phyloP scores from a whole-genome alignment of 148 eudicot genomes.

The Rhododendron williamsianum region DNA sequence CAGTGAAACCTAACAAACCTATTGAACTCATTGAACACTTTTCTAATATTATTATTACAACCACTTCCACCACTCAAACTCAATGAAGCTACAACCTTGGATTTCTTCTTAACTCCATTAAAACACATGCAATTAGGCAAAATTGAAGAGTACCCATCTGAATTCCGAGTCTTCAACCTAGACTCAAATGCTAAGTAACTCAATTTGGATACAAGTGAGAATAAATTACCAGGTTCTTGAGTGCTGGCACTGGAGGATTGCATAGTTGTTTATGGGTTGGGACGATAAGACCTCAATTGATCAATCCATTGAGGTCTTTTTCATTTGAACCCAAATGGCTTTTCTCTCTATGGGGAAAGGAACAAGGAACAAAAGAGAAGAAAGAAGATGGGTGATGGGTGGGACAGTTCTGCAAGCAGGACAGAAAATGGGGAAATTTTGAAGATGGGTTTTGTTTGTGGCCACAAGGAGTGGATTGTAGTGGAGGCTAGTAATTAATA shows the following conservation, averaged over 20 bases:
- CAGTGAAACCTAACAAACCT: slow-evolving; percentile 62
- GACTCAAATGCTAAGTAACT: slow-evolving; percentile 40
- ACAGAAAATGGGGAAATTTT: neutral
- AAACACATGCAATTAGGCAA: slow-evolving; percentile 34
- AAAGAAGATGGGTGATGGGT: neutral
- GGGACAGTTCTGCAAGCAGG: neutral
- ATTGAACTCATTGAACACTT: slow-evolving; percentile 30
- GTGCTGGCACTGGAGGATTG: slow-evolving; percentile 42
- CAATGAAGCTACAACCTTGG: slow-evolving; percentile 43
- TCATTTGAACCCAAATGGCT: neutral
- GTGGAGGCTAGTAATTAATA: neutral
- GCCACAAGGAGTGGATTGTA: neutral
- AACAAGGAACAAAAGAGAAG: neutral
- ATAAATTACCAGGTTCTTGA: slow-evolving; percentile 44
- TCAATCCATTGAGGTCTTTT: slow-evolving; percentile 6
- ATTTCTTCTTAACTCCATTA: slow-evolving; percentile 31
- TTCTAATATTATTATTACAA: slow-evolving; percentile 34
- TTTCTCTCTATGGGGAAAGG: neutral
- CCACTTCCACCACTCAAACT: slow-evolving; percentile 37
- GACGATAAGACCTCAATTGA: neutral
- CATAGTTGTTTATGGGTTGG: slow-evolving; percentile 26
- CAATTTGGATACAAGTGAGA: slow-evolving; percentile 37
- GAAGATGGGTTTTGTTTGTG: neutral
- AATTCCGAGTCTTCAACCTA: slow-evolving; percentile 19
- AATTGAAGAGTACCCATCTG: slow-evolving; percentile 35